A percentile compares a stretch with the other conserved stretches of the same genome.
These are phyloP conservation scores for Populus ilicifolia DNA, from an alignment of 345 rosid species.

Conservation along the genomic window DNA sequence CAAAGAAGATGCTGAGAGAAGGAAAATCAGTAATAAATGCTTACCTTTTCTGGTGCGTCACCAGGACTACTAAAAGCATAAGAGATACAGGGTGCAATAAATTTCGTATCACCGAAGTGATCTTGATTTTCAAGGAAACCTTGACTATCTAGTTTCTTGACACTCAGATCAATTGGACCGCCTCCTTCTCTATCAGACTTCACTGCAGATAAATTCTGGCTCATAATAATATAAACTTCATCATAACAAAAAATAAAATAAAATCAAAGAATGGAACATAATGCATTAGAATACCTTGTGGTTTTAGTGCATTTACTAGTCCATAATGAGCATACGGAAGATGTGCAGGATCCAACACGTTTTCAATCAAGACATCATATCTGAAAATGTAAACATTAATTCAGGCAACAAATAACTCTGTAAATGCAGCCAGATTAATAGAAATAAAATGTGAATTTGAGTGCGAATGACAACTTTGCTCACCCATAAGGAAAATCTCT, in stretches of 20 bases:
- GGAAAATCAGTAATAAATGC: background rate
- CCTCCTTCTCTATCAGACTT: slow-evolving; percentile 89
- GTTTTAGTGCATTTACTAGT: slow-evolving; percentile 42
- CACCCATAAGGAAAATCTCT: slow-evolving; percentile 87
- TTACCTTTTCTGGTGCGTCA: slow-evolving; percentile 42
- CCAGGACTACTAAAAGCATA: slow-evolving; percentile 36
- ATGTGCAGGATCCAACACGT: slow-evolving; percentile 93
- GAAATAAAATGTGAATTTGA: no score
- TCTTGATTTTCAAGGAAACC: slow-evolving; percentile 65
- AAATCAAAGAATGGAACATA: background rate
- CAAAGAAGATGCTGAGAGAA: no score
- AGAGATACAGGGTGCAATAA: slow-evolving; percentile 70
- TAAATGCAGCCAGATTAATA: no score
- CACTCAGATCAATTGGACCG: slow-evolving; percentile 52
- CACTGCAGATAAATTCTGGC: slow-evolving; percentile 34
- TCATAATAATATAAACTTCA: background rate
- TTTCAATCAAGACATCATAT: slow-evolving; percentile 77
- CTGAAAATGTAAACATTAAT: slow-evolving; percentile 36
- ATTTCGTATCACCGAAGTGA: slow-evolving; percentile 45
- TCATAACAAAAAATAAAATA: background rate
- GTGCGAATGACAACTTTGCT: slow-evolving; percentile 1
- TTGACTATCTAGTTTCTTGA: slow-evolving; percentile 42
- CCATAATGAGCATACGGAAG: slow-evolving; percentile 91
- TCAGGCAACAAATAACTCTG: no score
- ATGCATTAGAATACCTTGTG: slow-evolving; percentile 24